phyloP scores from a whole-genome alignment of 2,329 filamentous ascomycete genomes.

The Epichloe festucae region DNA sequence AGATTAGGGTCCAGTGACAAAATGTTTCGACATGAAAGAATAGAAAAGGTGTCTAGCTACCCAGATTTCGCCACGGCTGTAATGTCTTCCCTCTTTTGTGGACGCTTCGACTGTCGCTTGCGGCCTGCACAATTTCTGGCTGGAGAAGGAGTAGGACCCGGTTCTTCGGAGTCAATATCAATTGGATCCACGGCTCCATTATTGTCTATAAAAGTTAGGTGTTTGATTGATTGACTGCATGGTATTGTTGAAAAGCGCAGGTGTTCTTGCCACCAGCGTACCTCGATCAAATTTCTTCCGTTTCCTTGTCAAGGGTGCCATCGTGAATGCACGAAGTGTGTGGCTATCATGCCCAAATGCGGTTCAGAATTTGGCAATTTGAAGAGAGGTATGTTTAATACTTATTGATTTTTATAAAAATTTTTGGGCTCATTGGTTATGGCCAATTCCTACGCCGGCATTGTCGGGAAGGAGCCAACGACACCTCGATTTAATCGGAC shows the following conservation, averaged over 20 bases:
- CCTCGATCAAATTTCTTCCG: conserved; percentile 13
- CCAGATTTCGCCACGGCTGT: not conserved
- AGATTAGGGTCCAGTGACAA: not conserved
- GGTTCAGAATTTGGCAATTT: not conserved
- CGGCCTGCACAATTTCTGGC: not conserved
- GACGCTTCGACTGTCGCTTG: not conserved
- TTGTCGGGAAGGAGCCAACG: not conserved
- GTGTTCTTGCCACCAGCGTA: conserved; percentile 2
- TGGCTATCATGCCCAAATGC: not conserved
- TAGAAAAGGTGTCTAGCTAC: not conserved
- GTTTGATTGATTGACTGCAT: not conserved
- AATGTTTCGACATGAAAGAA: no score
- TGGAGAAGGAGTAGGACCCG: not conserved
- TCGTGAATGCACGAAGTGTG: conserved; percentile 3
- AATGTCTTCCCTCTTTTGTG: not conserved
- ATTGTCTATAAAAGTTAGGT: not conserved
- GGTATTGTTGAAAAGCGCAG: not conserved
- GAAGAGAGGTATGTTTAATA: not conserved
- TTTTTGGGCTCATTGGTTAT: no score
- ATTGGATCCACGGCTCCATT: not conserved
- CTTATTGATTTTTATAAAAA: not conserved
- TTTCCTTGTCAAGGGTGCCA: conserved; percentile 17
- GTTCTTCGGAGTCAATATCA: not conserved
- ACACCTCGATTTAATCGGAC: not conserved
- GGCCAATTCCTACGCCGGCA: not conserved